These are phyloP conservation scores for Bothia castanella DNA, from an alignment of 1,284 basidiomycete species.

Conservation along the genomic window DNA sequence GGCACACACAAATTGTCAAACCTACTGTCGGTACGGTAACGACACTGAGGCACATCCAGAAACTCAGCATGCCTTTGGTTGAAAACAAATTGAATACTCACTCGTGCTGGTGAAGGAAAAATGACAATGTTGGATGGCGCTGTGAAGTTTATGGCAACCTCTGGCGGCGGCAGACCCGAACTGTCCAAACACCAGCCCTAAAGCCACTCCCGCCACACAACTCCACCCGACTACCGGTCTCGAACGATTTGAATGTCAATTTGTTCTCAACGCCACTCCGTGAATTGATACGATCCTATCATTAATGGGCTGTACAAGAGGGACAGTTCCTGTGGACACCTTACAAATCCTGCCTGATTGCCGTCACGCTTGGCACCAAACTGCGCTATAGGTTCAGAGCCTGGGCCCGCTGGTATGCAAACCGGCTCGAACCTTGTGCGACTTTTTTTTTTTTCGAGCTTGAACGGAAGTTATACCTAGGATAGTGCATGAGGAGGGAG, in stretches of 20 bases:
- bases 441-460: too few relatives aligned
- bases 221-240: too few relatives aligned
- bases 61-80: too few relatives aligned
- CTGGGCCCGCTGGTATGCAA: slow-evolving; percentile 5
- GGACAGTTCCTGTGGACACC: slow-evolving; percentile 24
- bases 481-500: too few relatives aligned
- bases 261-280: slow-evolving; percentile 17
- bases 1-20: slow-evolving; percentile 9
- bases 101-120: slow-evolving; percentile 11
- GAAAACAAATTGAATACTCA: slow-evolving; percentile 16
- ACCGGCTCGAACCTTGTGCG: slow-evolving; percentile 15
- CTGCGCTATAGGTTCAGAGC: neutral
- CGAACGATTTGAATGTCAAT: slow-evolving; percentile 4
- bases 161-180: neutral
- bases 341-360: slow-evolving; percentile 14
- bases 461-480: too few relatives aligned
- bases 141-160: too few relatives aligned
- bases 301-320: slow-evolving; percentile 11
- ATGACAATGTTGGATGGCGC: slow-evolving; percentile 7
- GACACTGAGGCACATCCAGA: slow-evolving; percentile 54
- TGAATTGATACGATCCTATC: neutral
- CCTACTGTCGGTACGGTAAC: slow-evolving; percentile 63
- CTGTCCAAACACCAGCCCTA: slow-evolving; percentile 25
- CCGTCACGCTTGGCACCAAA: slow-evolving; percentile 15
- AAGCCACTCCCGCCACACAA: slow-evolving; percentile 17